Conservation (phyloP, 164 flowering plant genomes). For the Magnolia sinica region DNA sequence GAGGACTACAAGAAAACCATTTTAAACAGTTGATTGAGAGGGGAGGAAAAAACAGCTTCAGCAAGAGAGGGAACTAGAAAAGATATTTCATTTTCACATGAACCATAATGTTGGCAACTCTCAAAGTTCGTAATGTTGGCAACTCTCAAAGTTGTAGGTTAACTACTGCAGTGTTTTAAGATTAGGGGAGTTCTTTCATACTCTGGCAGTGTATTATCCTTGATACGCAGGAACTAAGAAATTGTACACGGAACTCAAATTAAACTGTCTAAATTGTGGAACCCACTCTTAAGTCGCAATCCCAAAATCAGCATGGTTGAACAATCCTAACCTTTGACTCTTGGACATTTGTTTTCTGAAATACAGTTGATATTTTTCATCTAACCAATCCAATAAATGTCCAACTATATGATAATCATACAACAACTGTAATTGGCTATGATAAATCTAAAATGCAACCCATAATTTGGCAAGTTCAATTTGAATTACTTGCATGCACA, state of each 20-base stretch:
- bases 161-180: neutral
- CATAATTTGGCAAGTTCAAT: too few species aligned
- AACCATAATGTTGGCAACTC: neutral
- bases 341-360: too few species aligned
- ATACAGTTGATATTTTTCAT: too few species aligned
- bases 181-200: neutral
- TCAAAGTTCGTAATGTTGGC: neutral
- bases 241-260: neutral
- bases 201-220: neutral
- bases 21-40: neutral
- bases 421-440: too few species aligned
- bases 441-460: too few species aligned
- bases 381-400: too few species aligned
- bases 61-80: neutral
- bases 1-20: conserved; percentile 54
- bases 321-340: too few species aligned
- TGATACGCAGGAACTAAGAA: neutral
- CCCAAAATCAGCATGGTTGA: too few species aligned
- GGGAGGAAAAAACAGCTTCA: neutral
- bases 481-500: too few species aligned
- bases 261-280: neutral
- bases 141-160: neutral
- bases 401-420: too few species aligned
- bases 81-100: neutral
- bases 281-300: neutral